phyloP scores from a whole-genome alignment of 306 rosid genomes.

The Fragaria ananassa region DNA sequence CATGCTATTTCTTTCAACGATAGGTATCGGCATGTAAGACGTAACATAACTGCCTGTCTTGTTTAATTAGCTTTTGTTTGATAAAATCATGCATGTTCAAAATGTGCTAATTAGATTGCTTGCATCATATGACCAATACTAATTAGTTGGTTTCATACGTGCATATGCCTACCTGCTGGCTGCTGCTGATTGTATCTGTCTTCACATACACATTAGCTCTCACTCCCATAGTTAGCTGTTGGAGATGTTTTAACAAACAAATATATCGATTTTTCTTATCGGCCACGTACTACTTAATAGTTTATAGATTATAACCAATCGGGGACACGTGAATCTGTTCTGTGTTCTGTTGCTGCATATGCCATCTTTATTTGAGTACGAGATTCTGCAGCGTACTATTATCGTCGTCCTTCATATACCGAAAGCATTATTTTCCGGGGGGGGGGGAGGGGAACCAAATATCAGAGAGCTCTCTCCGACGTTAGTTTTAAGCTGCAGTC shows the following conservation, averaged over 20 bases:
- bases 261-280: not conserved
- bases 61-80: not conserved
- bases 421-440: not conserved
- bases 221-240: not conserved
- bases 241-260: not conserved
- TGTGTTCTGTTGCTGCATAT: not conserved
- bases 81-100: not conserved
- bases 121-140: not conserved
- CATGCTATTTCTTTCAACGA: not conserved
- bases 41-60: not conserved
- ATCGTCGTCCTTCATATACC: not conserved
- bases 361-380: not conserved
- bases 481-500: not conserved
- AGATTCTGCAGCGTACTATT: not conserved
- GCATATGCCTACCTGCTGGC: not conserved
- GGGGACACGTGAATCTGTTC: not conserved
- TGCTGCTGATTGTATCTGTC: not conserved
- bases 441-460: not conserved
- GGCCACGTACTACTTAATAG: too few relatives aligned
- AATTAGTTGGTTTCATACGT: not conserved
- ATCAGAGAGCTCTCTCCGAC: not conserved
- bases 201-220: not conserved
- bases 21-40: not conserved
- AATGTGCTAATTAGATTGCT: not conserved
- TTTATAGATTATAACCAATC: too few relatives aligned